A percentile compares a stretch with the other conserved stretches of the same genome.
Conservation (phyloP, 768 basidiomycete species). For the Punctularia strigosozonata region DNA sequence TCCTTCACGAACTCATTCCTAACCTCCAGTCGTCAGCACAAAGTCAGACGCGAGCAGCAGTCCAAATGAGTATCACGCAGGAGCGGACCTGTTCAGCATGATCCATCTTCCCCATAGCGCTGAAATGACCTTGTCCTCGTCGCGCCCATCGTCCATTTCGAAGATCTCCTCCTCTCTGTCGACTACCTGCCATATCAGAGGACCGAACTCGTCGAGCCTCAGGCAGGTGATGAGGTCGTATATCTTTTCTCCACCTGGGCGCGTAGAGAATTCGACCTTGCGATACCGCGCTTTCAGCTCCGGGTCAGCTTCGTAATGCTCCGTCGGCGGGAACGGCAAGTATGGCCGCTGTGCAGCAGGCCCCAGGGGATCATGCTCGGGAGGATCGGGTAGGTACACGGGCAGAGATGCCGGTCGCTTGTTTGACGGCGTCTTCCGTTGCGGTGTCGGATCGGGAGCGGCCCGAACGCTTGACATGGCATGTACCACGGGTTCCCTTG, state of each 20-base stretch:
- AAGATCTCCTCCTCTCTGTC: constrained; percentile 71
- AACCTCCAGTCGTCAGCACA: background rate
- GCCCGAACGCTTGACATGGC: too few relatives aligned
- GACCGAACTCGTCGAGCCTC: constrained; percentile 47
- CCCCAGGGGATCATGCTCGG: too few relatives aligned
- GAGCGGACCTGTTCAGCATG: constrained; percentile 38
- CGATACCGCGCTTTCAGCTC: too few relatives aligned
- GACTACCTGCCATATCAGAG: constrained; percentile 56
- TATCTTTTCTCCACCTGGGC: constrained; percentile 52
- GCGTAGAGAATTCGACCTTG: constrained; percentile 61
- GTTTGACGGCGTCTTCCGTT: too few relatives aligned
- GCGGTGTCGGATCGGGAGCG: too few relatives aligned
- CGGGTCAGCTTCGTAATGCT: too few relatives aligned
- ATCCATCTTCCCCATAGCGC: constrained; percentile 76
- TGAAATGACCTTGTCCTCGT: constrained; percentile 71
- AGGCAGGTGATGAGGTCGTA: constrained; percentile 48
- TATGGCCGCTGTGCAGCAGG: constrained; percentile 28
- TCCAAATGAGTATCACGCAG: background rate
- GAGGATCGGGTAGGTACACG: too few relatives aligned
- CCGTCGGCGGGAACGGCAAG: constrained; percentile 35
- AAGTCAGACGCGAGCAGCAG: background rate
- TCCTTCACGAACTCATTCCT: constrained; percentile 46
- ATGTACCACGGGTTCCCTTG: too few relatives aligned
- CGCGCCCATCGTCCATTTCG: constrained; percentile 55
- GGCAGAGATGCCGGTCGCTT: too few relatives aligned